These are phyloP conservation scores for Russula foetens DNA, from an alignment of 768 basidiomycete genomes.

Conservation along the genomic window DNA sequence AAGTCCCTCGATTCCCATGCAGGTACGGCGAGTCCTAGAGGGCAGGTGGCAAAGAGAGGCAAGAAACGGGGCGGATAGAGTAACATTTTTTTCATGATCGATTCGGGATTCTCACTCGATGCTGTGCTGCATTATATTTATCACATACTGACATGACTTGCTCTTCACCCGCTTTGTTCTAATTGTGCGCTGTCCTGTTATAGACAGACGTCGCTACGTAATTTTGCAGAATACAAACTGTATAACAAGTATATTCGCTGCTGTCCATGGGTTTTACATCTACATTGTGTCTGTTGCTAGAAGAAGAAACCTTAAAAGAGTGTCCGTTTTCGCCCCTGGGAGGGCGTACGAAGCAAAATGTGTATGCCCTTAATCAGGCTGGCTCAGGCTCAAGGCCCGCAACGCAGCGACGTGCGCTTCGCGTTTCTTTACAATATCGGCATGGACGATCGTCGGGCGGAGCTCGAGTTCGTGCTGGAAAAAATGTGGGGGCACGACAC, in stretches of 20 bases:
- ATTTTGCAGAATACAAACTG: neutral
- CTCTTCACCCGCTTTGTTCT: neutral
- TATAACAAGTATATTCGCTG: neutral
- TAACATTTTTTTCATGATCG: neutral
- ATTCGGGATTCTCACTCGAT: neutral
- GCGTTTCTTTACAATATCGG: slow-evolving; percentile 46
- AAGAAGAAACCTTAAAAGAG: neutral
- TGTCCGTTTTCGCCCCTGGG: neutral
- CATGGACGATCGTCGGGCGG: slow-evolving; percentile 39
- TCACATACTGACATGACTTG: no score
- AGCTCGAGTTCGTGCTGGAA: slow-evolving; percentile 50
- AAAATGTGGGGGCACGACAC: no score
- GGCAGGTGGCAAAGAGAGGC: neutral
- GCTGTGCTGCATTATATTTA: no score
- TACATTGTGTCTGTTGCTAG: neutral
- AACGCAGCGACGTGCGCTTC: slow-evolving; percentile 41
- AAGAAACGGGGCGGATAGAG: neutral
- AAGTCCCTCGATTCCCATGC: neutral
- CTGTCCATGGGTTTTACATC: neutral
- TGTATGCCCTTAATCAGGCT: neutral
- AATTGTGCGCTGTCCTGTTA: neutral
- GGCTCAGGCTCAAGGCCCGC: slow-evolving; percentile 20
- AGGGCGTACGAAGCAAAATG: neutral
- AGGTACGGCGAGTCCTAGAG: neutral
- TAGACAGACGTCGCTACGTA: neutral